Conservation (phyloP, 108 stramenopile genomes). For the Fragilaria radians region DNA sequence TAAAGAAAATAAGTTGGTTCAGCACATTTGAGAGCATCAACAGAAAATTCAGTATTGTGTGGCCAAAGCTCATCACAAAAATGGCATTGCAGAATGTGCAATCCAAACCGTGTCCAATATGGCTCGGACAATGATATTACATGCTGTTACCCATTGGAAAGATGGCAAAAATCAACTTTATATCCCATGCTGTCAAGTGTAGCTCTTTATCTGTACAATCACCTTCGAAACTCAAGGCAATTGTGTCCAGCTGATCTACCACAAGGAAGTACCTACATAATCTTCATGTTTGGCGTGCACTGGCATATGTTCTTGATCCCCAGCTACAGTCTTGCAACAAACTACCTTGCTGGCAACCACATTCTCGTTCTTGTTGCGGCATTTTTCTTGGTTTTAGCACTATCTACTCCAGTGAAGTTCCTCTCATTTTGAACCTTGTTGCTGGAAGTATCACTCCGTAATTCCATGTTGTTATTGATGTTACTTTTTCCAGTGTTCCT, state of each 20-base stretch:
- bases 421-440: conserved; percentile 25
- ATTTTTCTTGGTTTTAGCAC: conserved; percentile 28
- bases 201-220: conserved; percentile 30
- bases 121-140: conserved; percentile 36
- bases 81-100: conserved; percentile 34
- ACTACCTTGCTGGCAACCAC: conserved; percentile 26
- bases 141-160: conserved; percentile 29
- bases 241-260: conserved; percentile 13
- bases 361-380: conserved; percentile 23
- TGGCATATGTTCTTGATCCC: conserved; percentile 29
- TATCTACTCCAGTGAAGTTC: conserved; percentile 23
- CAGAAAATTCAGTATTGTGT: conserved; percentile 22
- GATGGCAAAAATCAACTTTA: conserved; percentile 11
- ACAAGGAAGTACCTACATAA: conserved; percentile 6
- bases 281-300: conserved; percentile 24
- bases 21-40: too few species aligned
- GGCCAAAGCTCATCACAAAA: conserved; percentile 48
- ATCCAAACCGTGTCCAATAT: conserved; percentile 19
- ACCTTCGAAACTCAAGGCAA: conserved; percentile 44
- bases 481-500: conserved; percentile 29
- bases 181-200: conserved; percentile 37
- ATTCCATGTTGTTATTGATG: conserved; percentile 43
- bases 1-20: too few species aligned
- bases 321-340: conserved; percentile 27
- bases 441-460: conserved; percentile 34